Base-by-base conservation (phyloP, 495 filamentous ascomycete species). In the Podospora pseudopauciseta region DNA sequence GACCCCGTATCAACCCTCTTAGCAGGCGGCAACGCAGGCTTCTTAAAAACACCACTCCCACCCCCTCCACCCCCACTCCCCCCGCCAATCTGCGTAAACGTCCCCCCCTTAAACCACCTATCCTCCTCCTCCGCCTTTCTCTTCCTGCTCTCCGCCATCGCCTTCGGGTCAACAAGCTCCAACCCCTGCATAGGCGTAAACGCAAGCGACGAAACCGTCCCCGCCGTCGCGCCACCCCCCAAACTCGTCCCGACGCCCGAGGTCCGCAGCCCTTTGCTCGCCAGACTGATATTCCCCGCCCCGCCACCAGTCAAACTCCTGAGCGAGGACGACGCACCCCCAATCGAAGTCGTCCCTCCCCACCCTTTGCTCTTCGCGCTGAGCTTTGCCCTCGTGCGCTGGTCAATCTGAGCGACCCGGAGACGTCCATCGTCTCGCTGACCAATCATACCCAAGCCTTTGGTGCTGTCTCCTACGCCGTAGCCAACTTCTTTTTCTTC, bases 361-460 rank as follows among this genome's bases (percentile, higher is more conserved):
- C 96, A 99, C 58, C 95, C 96, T 74, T 96, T 93, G 80, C 95
- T 95, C 83, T 94, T 96, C 72, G 96, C 94, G 75, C 90, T 92
- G 32, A 98, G 86, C 76, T 92, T 96, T 49, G 96, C 95, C 63
- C 92, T 85, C 20, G 95, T 99, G 57, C 93, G 87, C 72, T 96
- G 92, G 76, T 99, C 96, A 74, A 98, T 92, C 77, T 97, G 93
- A 30, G 91, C 82, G 18, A 87, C 90, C 54, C 95, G 90, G 67
- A 99, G 90, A 13, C 92, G 89, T 28, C 95, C 96, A 66, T 91
- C 92, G 76, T 94, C 90, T 64, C 88, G 82, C 75, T 92, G 90
- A 7, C 95, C 95, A 61, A 99, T 90, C 96, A 98, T 98, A 63
- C 95, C 95, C 71, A 99, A 78, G 28, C 95, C 95, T 67, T 89